Percentiles rank a stretch among this genome's conserved stretches.
Conservation (phyloP, 441 rosid species). For the Pelargonium cotyledonis region DNA sequence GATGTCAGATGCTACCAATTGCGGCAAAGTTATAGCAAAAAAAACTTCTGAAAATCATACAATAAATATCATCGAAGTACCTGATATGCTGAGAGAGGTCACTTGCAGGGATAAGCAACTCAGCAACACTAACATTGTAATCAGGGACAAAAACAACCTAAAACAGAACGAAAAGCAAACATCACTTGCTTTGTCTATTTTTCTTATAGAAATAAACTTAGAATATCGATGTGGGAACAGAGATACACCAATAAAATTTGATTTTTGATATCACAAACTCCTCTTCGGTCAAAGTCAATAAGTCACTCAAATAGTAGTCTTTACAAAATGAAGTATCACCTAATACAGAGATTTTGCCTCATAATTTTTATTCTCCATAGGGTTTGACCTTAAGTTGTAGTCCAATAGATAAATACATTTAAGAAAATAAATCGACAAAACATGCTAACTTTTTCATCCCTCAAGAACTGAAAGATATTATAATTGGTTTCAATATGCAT, state of each 20-base stretch:
- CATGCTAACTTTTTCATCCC: background rate
- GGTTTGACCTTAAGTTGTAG: background rate
- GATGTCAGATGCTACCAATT: background rate
- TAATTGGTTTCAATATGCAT: too few species aligned
- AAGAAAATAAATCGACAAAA: background rate
- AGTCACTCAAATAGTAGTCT: too few species aligned
- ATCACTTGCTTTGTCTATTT: background rate
- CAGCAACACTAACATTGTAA: slow-evolving; percentile 96
- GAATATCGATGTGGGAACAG: too few species aligned
- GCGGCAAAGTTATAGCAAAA: background rate
- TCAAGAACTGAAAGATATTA: too few species aligned
- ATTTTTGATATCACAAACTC: too few species aligned
- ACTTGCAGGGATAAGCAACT: slow-evolving; percentile 90
- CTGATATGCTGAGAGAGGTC: slow-evolving; percentile 98
- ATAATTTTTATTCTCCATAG: too few species aligned
- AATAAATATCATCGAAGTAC: slow-evolving; percentile 30
- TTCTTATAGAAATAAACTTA: background rate
- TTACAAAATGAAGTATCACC: background rate
- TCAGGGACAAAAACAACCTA: slow-evolving; percentile 91
- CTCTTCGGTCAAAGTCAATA: too few species aligned
- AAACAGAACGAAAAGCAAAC: slow-evolving; percentile 7
- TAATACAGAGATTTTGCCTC: background rate
- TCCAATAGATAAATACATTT: background rate
- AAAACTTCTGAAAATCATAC: background rate
- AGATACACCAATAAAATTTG: too few species aligned